A percentile compares a stretch with the other conserved stretches of the same genome.
Conservation (phyloP, 352 stramenopile species). For the Globisporangium acanthophoron region DNA sequence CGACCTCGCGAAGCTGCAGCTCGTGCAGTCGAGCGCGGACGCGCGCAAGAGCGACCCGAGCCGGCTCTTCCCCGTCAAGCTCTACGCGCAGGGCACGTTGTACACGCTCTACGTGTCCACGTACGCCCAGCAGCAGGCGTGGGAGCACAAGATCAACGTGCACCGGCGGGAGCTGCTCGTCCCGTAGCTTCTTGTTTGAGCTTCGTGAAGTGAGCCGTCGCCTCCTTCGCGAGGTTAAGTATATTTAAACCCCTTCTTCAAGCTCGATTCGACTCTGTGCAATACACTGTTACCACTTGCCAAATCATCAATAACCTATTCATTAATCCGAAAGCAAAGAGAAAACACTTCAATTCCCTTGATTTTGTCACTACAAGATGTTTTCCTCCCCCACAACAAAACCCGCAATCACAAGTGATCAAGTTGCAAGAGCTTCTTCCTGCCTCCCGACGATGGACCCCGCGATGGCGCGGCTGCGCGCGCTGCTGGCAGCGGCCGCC, state of each 20-base stretch:
- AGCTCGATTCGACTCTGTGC: too few species aligned
- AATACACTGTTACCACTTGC: too few species aligned
- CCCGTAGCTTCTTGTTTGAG: slow-evolving; percentile 21
- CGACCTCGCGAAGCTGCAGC: slow-evolving; percentile 74
- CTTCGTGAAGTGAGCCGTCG: neutral
- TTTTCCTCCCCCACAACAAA: neutral
- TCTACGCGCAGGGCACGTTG: slow-evolving; percentile 61
- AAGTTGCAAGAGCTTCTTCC: neutral
- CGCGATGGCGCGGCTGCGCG: slow-evolving; percentile 33
- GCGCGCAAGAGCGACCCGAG: slow-evolving; percentile 41
- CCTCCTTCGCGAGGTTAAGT: too few species aligned
- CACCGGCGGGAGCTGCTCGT: slow-evolving; percentile 71
- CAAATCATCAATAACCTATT: too few species aligned
- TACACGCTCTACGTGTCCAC: slow-evolving; percentile 76
- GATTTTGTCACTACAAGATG: too few species aligned
- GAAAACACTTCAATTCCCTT: too few species aligned
- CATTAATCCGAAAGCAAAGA: too few species aligned
- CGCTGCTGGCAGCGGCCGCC: slow-evolving; percentile 33
- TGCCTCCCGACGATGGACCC: slow-evolving; percentile 24
- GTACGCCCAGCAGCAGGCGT: slow-evolving; percentile 70
- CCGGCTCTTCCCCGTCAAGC: slow-evolving; percentile 59
- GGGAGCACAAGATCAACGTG: slow-evolving; percentile 78
- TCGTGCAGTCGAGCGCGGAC: slow-evolving; percentile 49
- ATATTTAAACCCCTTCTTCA: neutral
- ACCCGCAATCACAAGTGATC: neutral